Evolutionary conservation across 2,329 filamentous ascomycete species (phyloP), one percentile per base, ranked within the genome.

Genomic region (Fusarium transvaalense): DNA sequence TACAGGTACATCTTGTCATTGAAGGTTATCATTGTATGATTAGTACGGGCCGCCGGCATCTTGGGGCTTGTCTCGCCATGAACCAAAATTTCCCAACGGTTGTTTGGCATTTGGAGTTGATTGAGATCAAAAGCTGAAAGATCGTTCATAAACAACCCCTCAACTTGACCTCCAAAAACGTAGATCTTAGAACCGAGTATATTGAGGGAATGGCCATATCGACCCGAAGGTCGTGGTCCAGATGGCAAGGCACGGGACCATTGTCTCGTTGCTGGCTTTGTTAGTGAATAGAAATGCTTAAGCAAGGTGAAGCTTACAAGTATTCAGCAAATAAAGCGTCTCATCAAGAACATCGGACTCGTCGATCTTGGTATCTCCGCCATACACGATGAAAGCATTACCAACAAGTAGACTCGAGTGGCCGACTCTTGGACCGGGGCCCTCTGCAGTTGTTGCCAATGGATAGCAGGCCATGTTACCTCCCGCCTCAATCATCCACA

Each of bases 321-420:
- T 99, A 81, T 99, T 99, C 52, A 99, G 85, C 51, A 99, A 86
- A 80, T 99, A 99, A 14, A 99, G 83, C 0, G 96, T 98, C 81
- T 99, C 95, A 75, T 99, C 96, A 60, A 99, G 83, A 48, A 92
- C 86, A 79, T 99, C 96, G 32, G 89, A 88, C 76, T 98, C 96
- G 56, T 97, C 94, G 77, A 97, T 91, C 80, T 99, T 99, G 52
- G 96, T 99, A 79, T 99, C 97, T 76, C 96, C 96, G 50, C 96
- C 97, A 76, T 98, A 99, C 14, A 99, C 96, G 72, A 99, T 99
- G 78, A 98, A 99, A 1, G 96, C 96, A 80, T 99, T 99, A 60
- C 97, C 97, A 55, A 99, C 96, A 17, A 99, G 85, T 75, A 99
- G 84, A 83, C 94, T 97, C 21, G 95, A 87, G 81, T 99, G 96